Conservation (phyloP, 441 rosid species). For the Jatropha multifida region DNA sequence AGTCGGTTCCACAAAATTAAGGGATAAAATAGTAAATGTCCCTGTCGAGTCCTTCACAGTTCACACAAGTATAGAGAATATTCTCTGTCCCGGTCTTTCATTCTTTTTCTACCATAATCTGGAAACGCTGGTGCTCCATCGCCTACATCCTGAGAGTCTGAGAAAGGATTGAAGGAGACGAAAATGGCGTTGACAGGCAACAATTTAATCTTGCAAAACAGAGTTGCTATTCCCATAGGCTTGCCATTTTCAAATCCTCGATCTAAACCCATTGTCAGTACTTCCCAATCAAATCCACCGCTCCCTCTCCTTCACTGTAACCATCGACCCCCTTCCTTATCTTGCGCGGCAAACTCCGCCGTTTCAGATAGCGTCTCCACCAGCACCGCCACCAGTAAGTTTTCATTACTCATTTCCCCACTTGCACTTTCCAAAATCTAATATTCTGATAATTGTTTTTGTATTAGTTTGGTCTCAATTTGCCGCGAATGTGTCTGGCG, state of each 20-base stretch:
- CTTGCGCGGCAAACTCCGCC: conserved; percentile 9
- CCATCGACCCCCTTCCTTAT: background rate
- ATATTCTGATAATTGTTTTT: background rate
- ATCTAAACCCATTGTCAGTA: conserved; percentile 1
- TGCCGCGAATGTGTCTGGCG: conserved; percentile 70
- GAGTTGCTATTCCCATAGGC: background rate
- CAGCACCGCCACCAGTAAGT: conserved; percentile 6
- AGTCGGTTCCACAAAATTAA: too few species aligned
- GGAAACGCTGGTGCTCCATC: background rate
- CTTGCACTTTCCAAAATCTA: background rate
- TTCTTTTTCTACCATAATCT: background rate
- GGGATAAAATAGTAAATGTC: too few species aligned
- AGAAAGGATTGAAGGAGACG: background rate
- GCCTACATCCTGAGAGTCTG: background rate
- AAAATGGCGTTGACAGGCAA: conserved; percentile 19
- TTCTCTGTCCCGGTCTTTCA: background rate
- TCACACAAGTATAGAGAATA: background rate
- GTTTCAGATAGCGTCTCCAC: conserved; percentile 8
- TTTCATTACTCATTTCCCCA: background rate
- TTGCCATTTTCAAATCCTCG: background rate
- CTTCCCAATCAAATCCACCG: background rate
- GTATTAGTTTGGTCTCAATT: conserved; percentile 41
- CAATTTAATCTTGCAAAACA: conserved; percentile 16
- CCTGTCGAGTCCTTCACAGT: too few species aligned
- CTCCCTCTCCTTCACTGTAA: background rate